These are phyloP conservation scores for Phyllosticta paracitricarpa DNA, from an alignment of 2,329 filamentous ascomycete species.

Conservation along the genomic window DNA sequence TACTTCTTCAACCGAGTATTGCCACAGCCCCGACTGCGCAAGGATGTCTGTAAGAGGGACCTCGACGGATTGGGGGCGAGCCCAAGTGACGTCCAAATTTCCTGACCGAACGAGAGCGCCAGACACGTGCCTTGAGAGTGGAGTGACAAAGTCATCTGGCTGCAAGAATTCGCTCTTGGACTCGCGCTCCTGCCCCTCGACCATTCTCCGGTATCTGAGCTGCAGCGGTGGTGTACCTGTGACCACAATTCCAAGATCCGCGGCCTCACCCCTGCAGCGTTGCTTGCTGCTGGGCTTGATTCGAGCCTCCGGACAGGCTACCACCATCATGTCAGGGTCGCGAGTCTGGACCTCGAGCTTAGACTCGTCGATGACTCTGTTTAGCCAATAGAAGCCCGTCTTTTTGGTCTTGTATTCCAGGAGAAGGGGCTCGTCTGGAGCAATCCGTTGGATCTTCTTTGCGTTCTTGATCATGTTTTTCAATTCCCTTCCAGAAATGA, in stretches of 20 bases:
- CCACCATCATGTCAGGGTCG: slow-evolving; percentile 69
- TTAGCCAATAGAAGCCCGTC: slow-evolving; percentile 75
- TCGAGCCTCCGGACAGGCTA: slow-evolving; percentile 70
- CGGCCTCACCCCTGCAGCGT: slow-evolving; percentile 80
- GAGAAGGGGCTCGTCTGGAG: slow-evolving; percentile 48
- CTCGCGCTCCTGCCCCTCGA: slow-evolving; percentile 73
- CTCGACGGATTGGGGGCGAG: slow-evolving; percentile 59
- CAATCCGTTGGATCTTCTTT: slow-evolving; percentile 46
- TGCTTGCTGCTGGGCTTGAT: slow-evolving; percentile 56
- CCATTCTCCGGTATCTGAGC: slow-evolving; percentile 80
- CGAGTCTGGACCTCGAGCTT: slow-evolving; percentile 82
- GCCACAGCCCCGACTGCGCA: slow-evolving; percentile 67
- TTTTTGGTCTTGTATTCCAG: slow-evolving; percentile 72
- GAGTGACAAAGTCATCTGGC: slow-evolving; percentile 74
- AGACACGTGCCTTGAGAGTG: slow-evolving; percentile 53
- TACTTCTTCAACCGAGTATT: slow-evolving; percentile 85
- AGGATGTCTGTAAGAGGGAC: slow-evolving; percentile 89
- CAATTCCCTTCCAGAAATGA: slow-evolving; percentile 63
- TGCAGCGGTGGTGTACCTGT: slow-evolving; percentile 83
- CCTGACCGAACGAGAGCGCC: slow-evolving; percentile 47
- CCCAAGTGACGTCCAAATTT: slow-evolving; percentile 69
- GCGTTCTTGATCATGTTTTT: slow-evolving; percentile 63
- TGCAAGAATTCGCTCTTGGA: slow-evolving; percentile 83
- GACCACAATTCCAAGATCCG: slow-evolving; percentile 73
- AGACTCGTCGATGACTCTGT: slow-evolving; percentile 81